phyloP scores from a whole-genome alignment of 345 rosid species.

The Eutrema heterophyllum region DNA sequence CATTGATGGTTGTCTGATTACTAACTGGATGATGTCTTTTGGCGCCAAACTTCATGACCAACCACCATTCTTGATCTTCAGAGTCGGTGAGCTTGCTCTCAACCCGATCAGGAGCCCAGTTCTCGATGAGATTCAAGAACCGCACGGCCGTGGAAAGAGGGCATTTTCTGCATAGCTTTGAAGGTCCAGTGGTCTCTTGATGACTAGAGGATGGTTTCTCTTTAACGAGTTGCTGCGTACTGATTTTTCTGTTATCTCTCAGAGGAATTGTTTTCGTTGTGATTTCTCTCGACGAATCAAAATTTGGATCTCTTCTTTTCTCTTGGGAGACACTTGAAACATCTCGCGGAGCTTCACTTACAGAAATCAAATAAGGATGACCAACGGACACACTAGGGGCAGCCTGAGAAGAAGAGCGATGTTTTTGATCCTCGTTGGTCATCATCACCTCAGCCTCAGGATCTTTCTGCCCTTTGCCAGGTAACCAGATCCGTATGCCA shows the following conservation, averaged over 20 bases:
- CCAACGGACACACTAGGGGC: conserved; percentile 20
- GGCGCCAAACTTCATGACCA: not conserved
- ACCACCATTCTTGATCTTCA: conserved; percentile 35
- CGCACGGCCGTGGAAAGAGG: conserved; percentile 21
- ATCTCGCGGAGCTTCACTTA: not conserved
- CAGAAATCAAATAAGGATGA: conserved; percentile 18
- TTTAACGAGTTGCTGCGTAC: not conserved
- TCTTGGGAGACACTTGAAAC: conserved; percentile 17
- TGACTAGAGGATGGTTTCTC: not conserved
- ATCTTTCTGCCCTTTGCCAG: conserved; percentile 46
- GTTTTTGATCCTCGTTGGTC: conserved; percentile 37
- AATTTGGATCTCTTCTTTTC: not conserved
- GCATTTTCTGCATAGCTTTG: conserved; percentile 20
- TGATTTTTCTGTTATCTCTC: not conserved
- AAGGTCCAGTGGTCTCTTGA: not conserved
- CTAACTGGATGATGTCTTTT: conserved; percentile 14
- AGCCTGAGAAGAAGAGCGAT: conserved; percentile 14
- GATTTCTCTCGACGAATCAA: not conserved
- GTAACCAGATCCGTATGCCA: conserved; percentile 45
- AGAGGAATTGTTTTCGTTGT: not conserved
- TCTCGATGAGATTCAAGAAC: conserved; percentile 37
- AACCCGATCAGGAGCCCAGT: conserved; percentile 37
- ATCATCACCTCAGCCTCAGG: conserved; percentile 31
- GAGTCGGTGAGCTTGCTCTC: conserved; percentile 18
- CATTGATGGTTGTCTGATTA: not conserved